A percentile compares a stretch with the other conserved stretches of the same genome.
These are phyloP conservation scores for Grigorovia humatica DNA, from an alignment of 805 yeast species.

Conservation along the genomic window DNA sequence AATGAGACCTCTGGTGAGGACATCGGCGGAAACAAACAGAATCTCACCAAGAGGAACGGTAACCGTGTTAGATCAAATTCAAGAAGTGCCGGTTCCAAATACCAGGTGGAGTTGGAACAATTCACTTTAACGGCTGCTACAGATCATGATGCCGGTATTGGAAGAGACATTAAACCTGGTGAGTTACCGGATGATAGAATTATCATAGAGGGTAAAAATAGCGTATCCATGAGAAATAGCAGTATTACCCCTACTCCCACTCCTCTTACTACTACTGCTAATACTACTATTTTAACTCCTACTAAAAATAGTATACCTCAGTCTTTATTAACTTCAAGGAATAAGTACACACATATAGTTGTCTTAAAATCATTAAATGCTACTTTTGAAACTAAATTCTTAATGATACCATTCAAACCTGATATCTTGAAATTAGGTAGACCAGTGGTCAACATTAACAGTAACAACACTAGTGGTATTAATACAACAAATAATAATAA, in stretches of 20 bases:
- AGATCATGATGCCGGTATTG: too few species aligned
- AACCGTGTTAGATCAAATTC: conserved; percentile 21
- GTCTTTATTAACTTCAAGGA: conserved; percentile 9
- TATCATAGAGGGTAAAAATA: too few species aligned
- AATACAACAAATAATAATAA: conserved; percentile 3
- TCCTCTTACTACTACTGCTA: too few species aligned
- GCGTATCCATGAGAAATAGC: background rate
- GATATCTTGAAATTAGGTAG: conserved; percentile 82
- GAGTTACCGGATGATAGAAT: too few species aligned
- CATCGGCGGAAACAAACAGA: background rate
- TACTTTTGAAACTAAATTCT: conserved; percentile 69
- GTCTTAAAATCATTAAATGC: conserved; percentile 68
- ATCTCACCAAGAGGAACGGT: background rate
- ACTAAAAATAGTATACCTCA: conserved; percentile 1
- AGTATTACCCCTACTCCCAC: too few species aligned
- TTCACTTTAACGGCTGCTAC: background rate
- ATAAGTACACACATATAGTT: conserved; percentile 44
- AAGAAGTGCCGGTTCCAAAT: conserved; percentile 18
- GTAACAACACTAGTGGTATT: conserved; percentile 4
- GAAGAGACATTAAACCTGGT: too few species aligned
- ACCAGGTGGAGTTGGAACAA: conserved; percentile 6
- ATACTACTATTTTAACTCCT: too few species aligned
- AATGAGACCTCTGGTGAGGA: background rate
- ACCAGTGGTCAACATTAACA: conserved; percentile 43
- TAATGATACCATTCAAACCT: conserved; percentile 73